Evolutionary conservation across 495 filamentous ascomycete species (phyloP).

Genomic region (Beverwykella pulmonaria): DNA sequence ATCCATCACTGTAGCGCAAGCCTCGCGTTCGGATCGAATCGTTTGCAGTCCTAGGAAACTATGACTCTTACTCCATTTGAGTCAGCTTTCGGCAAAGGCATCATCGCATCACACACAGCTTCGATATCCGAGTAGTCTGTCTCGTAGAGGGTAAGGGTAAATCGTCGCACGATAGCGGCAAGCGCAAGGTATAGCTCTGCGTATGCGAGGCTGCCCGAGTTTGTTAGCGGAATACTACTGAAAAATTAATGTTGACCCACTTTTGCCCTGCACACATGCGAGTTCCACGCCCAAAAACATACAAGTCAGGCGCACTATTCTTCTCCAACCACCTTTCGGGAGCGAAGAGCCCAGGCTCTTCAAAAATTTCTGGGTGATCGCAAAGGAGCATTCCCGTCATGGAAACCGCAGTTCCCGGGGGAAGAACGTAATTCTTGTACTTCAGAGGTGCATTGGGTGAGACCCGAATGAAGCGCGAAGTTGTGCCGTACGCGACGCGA

Average conservation of each 20-base stretch:
- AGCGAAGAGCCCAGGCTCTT: constrained; percentile 44
- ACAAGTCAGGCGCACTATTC: too few relatives aligned
- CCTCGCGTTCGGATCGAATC: too few relatives aligned
- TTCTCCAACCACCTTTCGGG: constrained; percentile 52
- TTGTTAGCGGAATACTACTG: background rate
- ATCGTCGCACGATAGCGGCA: constrained; percentile 28
- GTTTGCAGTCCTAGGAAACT: too few relatives aligned
- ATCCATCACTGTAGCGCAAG: too few relatives aligned
- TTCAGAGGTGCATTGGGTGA: constrained; percentile 48
- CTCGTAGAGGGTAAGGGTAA: too few relatives aligned
- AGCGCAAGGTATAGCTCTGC: background rate
- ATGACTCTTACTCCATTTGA: constrained; percentile 23
- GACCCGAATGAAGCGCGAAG: constrained; percentile 49
- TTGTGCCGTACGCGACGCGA: constrained; percentile 51
- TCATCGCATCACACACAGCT: constrained; percentile 8
- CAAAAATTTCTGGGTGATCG: constrained; percentile 44
- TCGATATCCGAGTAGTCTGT: constrained; percentile 22
- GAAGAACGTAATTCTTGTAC: constrained; percentile 40
- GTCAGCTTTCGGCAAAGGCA: constrained; percentile 15
- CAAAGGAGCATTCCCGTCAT: constrained; percentile 33
- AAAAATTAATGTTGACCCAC: too few relatives aligned
- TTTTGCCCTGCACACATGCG: too few relatives aligned
- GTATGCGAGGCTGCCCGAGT: constrained; percentile 10
- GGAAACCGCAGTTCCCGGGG: constrained; percentile 30
- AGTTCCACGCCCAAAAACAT: too few relatives aligned